These are phyloP conservation scores for Arabidopsis lyrata DNA, from an alignment of 441 rosid species.

Conservation along the genomic window DNA sequence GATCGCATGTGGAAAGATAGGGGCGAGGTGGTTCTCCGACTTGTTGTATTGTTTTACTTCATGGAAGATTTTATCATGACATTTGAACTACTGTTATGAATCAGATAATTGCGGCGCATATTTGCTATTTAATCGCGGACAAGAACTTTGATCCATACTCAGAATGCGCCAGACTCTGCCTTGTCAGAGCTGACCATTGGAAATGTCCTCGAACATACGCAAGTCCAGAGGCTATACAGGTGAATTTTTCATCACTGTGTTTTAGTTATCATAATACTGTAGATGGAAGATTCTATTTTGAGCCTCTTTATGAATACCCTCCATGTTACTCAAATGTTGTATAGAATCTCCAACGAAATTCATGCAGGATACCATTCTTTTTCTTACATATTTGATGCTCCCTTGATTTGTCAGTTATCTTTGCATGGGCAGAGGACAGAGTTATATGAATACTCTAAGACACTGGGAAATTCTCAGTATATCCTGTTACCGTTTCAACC, in stretches of 20 bases:
- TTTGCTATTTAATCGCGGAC: constrained; percentile 95
- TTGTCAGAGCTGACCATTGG: constrained; percentile 97
- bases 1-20: constrained; percentile 97
- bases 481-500: constrained; percentile 70
- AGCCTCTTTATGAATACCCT: constrained; percentile 32
- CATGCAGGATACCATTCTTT: neutral
- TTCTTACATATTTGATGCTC: neutral
- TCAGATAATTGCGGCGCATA: constrained; percentile 95
- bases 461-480: constrained; percentile 74
- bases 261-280: constrained; percentile 35
- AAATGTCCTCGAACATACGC: constrained; percentile 89
- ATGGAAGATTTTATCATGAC: constrained; percentile 31
- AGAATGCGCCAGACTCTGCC: constrained; percentile 93
- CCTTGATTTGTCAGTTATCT: constrained; percentile 4
- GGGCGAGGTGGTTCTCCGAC: constrained; percentile 73
- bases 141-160: constrained; percentile 93
- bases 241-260: constrained; percentile 39
- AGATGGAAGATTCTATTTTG: constrained; percentile 16
- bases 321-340: constrained; percentile 15
- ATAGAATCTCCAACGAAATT: neutral
- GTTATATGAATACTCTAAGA: constrained; percentile 70
- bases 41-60: constrained; percentile 32
- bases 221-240: constrained; percentile 98
- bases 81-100: constrained; percentile 37
- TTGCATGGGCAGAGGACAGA: constrained; percentile 66